Evolutionary conservation across 495 filamentous ascomycete species (phyloP), one percentile per base, ranked within the genome.

Genomic region (Letharia lupina): DNA sequence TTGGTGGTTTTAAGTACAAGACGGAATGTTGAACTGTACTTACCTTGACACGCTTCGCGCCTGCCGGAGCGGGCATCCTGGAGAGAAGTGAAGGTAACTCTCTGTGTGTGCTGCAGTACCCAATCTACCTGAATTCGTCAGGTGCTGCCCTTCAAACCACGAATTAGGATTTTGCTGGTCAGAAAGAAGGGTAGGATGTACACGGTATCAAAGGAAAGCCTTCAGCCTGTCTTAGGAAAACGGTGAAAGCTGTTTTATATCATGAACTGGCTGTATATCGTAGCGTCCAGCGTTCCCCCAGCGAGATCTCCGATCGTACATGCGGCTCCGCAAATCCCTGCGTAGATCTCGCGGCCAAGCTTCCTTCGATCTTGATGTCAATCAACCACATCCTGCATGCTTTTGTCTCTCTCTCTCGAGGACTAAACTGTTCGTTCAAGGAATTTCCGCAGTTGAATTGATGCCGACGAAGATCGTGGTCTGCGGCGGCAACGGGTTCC

Each of bases 401-500:
- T 8, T 15, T 18, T 4, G 18, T 3, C 3, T 18, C 16, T 45
- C 23, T 28, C 23, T 28, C 23, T 20, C 44, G 7, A 45, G 16
- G 4, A 45, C 44, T 28, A 28, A 0, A 28, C 23, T 1, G 0
- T 28, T 28, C 23, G 23, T 28, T 28, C 23, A 28, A 28, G 23
- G 23, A 28, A 28, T 28, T 28, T 1, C 23, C 23, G 23, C 23
- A 28, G 23, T 45, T 4, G 4, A 12, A 5, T 13, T 15, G 60
- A 70, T 68, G 69, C 42, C 20, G 69, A 82, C 67, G 76, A 79
- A 60, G 72, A 77, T 98, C 18, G 85, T 98, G 48, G 92, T 98
- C 60, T 93, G 89, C 60, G 94, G 94, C 62, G 94, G 94, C 62
- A 96, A 87, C 72, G 94, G 94, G n/a, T 98, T 98, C 74, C 76